Percentiles rank a stretch among this genome's conserved stretches.
phyloP scores from a whole-genome alignment of 345 rosid species.

The Euphorbia lathyris region DNA sequence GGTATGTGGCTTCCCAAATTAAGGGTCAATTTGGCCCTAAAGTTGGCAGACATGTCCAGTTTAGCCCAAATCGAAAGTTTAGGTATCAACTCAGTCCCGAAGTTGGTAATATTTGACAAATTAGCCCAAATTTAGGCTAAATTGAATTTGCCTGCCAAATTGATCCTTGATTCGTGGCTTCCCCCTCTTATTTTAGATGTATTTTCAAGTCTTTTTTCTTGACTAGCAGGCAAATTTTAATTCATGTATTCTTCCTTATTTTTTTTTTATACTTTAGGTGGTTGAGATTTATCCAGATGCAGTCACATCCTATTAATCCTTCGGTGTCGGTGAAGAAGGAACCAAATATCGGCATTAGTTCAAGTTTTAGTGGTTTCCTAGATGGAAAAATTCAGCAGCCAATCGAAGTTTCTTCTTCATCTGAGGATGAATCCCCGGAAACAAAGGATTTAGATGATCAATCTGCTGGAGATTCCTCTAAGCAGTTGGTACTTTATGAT shows the following conservation, averaged over 20 bases:
- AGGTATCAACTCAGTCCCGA: no score
- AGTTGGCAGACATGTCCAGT: no score
- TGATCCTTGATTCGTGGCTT: no score
- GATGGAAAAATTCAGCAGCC: constrained; percentile 25
- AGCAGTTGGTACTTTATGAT: constrained; percentile 66
- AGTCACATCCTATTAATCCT: constrained; percentile 33
- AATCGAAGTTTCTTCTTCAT: constrained; percentile 32
- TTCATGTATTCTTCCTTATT: background rate
- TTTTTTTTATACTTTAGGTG: constrained; percentile 6
- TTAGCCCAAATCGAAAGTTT: no score
- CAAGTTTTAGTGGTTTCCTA: constrained; percentile 24
- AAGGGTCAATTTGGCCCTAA: no score
- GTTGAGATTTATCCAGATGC: constrained; percentile 40
- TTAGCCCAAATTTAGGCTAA: no score
- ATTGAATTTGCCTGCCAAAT: no score
- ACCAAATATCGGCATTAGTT: constrained; percentile 27
- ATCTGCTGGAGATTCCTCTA: constrained; percentile 34
- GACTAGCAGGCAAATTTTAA: background rate
- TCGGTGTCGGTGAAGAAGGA: constrained; percentile 35
- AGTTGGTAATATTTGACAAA: no score
- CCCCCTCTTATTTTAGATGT: no score
- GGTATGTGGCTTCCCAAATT: background rate
- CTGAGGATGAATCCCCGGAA: constrained; percentile 32
- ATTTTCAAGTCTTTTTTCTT: background rate
- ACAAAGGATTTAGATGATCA: constrained; percentile 25